phyloP scores from a whole-genome alignment of 2,329 filamentous ascomycete species.

The Pseudogymnoascus sp. region DNA sequence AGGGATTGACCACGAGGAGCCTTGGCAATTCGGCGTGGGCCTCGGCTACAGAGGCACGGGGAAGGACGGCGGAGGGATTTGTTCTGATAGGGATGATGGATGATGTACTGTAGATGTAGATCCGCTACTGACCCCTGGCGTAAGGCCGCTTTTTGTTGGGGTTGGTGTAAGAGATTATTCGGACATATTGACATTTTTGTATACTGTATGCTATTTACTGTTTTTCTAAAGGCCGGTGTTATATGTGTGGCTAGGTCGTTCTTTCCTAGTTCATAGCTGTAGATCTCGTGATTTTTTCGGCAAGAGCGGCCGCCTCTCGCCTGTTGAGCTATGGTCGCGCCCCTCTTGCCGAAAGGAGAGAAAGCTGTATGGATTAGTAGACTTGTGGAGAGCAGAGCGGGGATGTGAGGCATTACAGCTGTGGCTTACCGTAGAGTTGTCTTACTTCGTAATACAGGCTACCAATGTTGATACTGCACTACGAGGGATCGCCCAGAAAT shows the following conservation, averaged over 20 bases:
- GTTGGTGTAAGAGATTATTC: neutral
- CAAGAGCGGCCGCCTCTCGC: neutral
- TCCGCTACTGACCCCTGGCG: neutral
- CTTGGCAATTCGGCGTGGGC: neutral
- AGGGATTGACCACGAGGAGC: neutral
- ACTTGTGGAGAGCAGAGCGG: neutral
- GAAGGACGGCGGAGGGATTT: neutral
- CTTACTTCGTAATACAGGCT: neutral
- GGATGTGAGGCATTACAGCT: neutral
- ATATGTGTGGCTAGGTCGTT: neutral
- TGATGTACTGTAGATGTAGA: neutral
- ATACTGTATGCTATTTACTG: neutral
- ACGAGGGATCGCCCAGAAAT: neutral
- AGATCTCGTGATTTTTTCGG: neutral
- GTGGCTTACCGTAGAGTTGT: neutral
- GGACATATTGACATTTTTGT: neutral
- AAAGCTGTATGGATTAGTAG: neutral
- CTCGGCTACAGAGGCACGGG: neutral
- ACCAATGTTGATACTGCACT: neutral
- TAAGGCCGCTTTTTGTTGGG: neutral
- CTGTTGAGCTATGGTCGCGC: neutral
- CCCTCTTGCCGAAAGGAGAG: neutral
- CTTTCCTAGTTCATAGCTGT: neutral
- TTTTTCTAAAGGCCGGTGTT: neutral
- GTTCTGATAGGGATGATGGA: neutral